Percentiles rank a stretch among this genome's conserved stretches.
Evolutionary conservation across 352 stramenopile genomes (phyloP).

Genomic region (Sclerospora graminicola): DNA sequence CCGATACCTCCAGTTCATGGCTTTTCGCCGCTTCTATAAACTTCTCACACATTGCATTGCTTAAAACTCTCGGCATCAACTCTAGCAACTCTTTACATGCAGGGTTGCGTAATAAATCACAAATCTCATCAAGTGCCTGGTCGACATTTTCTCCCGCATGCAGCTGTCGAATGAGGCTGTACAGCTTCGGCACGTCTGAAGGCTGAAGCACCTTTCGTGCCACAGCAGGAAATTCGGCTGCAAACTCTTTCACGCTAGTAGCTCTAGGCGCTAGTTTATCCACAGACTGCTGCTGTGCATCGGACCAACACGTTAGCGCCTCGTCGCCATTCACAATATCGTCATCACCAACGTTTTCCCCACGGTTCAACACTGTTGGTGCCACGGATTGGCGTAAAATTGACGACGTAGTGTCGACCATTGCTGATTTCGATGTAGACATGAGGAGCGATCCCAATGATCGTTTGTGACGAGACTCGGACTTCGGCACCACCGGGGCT

Average conservation of each 20-base stretch:
- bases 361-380: conserved; percentile 11
- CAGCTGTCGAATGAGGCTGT: conserved; percentile 50
- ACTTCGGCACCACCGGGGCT: background rate
- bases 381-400: conserved; percentile 53
- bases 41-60: conserved; percentile 22
- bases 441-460: conserved; percentile 43
- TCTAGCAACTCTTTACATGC: conserved; percentile 41
- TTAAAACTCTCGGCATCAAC: conserved; percentile 59
- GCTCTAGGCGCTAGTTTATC: conserved; percentile 3
- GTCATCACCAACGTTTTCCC: conserved; percentile 3
- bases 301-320: conserved; percentile 21
- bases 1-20: conserved; percentile 25
- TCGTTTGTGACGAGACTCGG: conserved; percentile 25
- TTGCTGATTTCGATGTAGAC: conserved; percentile 39
- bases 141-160: conserved; percentile 32
- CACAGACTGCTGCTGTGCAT: conserved; percentile 24
- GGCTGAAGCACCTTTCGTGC: conserved; percentile 41
- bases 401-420: conserved; percentile 55
- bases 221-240: conserved; percentile 36
- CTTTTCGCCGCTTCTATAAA: conserved; percentile 36
- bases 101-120: conserved; percentile 32
- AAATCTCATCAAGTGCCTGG: conserved; percentile 32
- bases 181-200: conserved; percentile 39
- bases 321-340: conserved; percentile 13
- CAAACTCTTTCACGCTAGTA: conserved; percentile 13